These are phyloP conservation scores for Cutaneotrichosporon dermatis DNA, from an alignment of 1,284 basidiomycete species.

Conservation along the genomic window DNA sequence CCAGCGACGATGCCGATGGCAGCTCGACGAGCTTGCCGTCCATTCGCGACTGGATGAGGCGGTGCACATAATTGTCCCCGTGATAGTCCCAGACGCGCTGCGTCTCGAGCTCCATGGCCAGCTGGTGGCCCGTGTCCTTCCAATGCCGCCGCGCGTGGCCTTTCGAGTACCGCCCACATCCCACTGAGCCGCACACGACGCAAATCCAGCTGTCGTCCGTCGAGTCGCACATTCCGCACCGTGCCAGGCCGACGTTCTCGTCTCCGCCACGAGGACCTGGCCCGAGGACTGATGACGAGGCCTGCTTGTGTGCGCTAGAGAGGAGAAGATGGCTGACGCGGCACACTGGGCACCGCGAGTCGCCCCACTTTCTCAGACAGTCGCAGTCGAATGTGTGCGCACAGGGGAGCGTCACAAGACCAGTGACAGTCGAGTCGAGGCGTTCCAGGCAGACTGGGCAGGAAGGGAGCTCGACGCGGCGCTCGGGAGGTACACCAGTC, in stretches of 20 bases:
- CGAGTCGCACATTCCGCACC: slow-evolving; percentile 69
- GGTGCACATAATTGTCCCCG: slow-evolving; percentile 90
- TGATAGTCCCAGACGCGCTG: slow-evolving; percentile 98
- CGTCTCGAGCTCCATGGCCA: slow-evolving; percentile 90
- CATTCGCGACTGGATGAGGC: slow-evolving; percentile 89
- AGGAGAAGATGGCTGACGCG: slow-evolving; percentile 80
- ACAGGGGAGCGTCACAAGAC: slow-evolving; percentile 86
- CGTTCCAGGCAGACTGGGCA: slow-evolving; percentile 96
- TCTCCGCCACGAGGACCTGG: slow-evolving; percentile 8
- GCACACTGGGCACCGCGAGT: slow-evolving; percentile 93
- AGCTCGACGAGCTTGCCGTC: slow-evolving; percentile 96
- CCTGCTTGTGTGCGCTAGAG: slow-evolving; percentile 50
- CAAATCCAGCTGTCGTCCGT: slow-evolving; percentile 91
- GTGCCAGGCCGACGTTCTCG: slow-evolving; percentile 34
- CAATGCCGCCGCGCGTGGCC: slow-evolving; percentile 89
- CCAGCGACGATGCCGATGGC: slow-evolving; percentile 76
- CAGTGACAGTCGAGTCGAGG: slow-evolving; percentile 89
- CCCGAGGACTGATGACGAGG: not conserved
- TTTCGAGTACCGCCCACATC: slow-evolving; percentile 74
- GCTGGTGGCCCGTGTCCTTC: slow-evolving; percentile 76
- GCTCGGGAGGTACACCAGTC: slow-evolving; percentile 26
- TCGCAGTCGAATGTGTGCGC: slow-evolving; percentile 92
- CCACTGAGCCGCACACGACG: slow-evolving; percentile 88
- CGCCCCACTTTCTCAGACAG: slow-evolving; percentile 91
- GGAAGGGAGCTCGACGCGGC: slow-evolving; percentile 76